Conservation (phyloP, 805 yeast species). For the Yueomyces sp. region DNA sequence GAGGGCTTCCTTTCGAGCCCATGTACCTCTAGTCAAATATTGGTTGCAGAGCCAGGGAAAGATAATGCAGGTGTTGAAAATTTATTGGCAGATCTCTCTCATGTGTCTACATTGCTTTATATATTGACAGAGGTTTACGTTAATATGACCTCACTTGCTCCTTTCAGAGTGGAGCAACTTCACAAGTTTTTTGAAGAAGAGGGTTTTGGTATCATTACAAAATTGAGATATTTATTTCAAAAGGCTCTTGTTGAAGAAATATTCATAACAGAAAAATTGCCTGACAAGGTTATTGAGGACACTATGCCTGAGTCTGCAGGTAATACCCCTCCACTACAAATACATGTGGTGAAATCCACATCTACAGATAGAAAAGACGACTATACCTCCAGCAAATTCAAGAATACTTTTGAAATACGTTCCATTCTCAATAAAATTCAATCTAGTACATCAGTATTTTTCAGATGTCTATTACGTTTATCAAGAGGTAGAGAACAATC, state of each 20-base stretch:
- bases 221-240: constrained; percentile 34
- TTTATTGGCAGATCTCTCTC: constrained; percentile 17
- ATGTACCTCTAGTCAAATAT: constrained; percentile 16
- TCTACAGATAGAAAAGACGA: constrained; percentile 19
- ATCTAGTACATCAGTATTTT: constrained; percentile 28
- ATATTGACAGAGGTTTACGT: constrained; percentile 44
- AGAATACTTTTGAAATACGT: constrained; percentile 47
- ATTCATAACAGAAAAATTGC: constrained; percentile 34
- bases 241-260: constrained; percentile 47
- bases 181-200: constrained; percentile 13
- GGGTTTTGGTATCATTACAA: constrained; percentile 30
- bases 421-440: constrained; percentile 37
- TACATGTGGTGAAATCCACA: constrained; percentile 31
- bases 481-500: constrained; percentile 23
- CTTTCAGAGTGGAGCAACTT: constrained; percentile 27
- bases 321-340: constrained; percentile 28
- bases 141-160: constrained; percentile 37
- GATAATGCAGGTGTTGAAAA: constrained; percentile 7
- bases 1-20: constrained; percentile 14
- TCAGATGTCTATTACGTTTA: constrained; percentile 31
- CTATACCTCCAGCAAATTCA: constrained; percentile 43
- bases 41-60: constrained; percentile 7
- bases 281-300: constrained; percentile 30
- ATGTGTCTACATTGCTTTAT: constrained; percentile 32
- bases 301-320: constrained; percentile 27